Evolutionary conservation across 192 early-diverging fungal genomes (phyloP), one percentile per base, ranked within the genome.

Genomic region (Allomyces macrogynus): DNA sequence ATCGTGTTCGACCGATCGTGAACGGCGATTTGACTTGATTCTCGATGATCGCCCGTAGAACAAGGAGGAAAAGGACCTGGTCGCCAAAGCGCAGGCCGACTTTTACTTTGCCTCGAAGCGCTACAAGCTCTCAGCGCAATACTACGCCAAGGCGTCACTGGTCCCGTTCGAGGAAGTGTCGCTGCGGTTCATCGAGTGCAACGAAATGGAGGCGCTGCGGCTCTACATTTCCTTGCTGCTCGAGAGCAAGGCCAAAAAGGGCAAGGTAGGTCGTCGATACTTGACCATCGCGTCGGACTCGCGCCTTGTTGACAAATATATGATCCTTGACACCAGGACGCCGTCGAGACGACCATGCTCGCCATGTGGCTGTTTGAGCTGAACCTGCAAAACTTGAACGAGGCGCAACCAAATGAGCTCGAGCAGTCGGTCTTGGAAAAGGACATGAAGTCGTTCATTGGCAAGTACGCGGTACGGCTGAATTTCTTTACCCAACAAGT

Each of bases 111-210:
- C 78, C 0, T 80, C 85, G 63, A 78, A 83, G 27, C 78, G 84
- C 25, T 95, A 81, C 67, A 70, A 76, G 62, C 77, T 84, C 26
- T 85, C 90, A 7, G 95, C 95, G 10, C 81, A 84, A 62, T 90
- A 89, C 67, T 97, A 81, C 82, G 95, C 95, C 3, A 83, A 86
- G 61, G 81, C 81, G 32, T 77, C 79, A 0, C 71, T 72, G 18
- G 76, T 92, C 0, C 77, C 83, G 18, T 93, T 99, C 73, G 96
- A 99, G 66, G 89, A 95, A 65, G 85, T 93, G n/a, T 84, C 82
- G 20, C 76, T 99, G 25, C 84, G 86, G 63, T 94, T 92, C 75
- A 80, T 91, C 42, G 80, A 81, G 7, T 76, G 77, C 8, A 82
- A 87, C 32, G 83, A 93, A 65, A 72, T 78, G 11, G 79, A 78